Percentiles rank a stretch among this genome's conserved stretches.
phyloP scores from a whole-genome alignment of 1,139 yeast species.

The Hansenula lynferdii region DNA sequence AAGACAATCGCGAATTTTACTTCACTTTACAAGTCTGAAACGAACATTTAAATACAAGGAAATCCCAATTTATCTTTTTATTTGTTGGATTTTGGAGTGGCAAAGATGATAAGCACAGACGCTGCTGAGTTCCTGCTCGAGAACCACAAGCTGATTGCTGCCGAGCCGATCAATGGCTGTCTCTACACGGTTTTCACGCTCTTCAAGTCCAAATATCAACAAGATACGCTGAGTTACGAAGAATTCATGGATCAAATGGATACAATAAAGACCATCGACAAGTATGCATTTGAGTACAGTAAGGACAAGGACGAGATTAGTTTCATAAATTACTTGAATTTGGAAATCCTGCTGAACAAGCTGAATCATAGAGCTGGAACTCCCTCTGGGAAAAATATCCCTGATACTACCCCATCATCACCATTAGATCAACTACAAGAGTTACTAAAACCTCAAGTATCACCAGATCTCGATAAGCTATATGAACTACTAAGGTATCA shows the following conservation, averaged over 20 bases:
- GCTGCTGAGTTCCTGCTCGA: neutral
- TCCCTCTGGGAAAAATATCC: neutral
- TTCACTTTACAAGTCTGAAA: too few species aligned
- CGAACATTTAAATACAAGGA: too few species aligned
- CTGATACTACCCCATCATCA: neutral
- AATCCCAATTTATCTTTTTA: neutral
- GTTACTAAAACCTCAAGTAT: constrained; percentile 8
- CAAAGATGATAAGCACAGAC: neutral
- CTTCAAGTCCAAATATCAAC: constrained; percentile 6
- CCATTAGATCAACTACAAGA: constrained; percentile 7
- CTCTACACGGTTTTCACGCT: constrained; percentile 9
- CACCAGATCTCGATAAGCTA: constrained; percentile 11
- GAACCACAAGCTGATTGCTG: neutral
- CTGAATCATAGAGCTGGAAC: neutral
- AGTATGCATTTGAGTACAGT: constrained; percentile 3
- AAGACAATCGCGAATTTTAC: too few species aligned
- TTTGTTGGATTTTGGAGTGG: neutral
- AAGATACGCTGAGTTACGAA: neutral
- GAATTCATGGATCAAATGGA: constrained; percentile 7
- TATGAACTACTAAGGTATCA: constrained; percentile 16
- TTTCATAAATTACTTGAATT: constrained; percentile 21
- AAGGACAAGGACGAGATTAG: constrained; percentile 9
- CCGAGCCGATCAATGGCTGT: constrained; percentile 14
- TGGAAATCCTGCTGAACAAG: constrained; percentile 16
- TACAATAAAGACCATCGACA: constrained; percentile 8